These are phyloP conservation scores for Saccharomyces hybrid DNA, from an alignment of 1,139 yeast genomes.

Conservation along the genomic window DNA sequence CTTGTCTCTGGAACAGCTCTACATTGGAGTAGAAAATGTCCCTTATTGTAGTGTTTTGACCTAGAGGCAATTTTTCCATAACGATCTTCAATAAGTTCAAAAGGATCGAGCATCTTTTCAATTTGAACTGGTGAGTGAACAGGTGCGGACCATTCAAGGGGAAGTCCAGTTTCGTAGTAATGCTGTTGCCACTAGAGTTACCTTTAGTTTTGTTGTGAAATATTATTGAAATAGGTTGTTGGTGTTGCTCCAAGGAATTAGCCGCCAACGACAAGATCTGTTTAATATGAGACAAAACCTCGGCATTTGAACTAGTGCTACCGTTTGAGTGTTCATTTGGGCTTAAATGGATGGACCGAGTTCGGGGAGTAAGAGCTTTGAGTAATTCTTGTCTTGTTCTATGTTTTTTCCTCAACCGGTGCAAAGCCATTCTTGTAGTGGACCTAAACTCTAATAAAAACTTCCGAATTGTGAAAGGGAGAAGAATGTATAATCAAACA, in stretches of 20 bases:
- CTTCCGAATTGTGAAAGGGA: not conserved
- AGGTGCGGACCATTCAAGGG: not conserved
- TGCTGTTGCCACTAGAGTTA: constrained; percentile 2
- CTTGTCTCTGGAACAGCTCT: constrained; percentile 25
- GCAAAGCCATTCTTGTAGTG: not conserved
- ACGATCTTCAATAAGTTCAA: constrained; percentile 16
- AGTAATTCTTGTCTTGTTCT: not conserved
- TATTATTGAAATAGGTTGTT: constrained; percentile 8
- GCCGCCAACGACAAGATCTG: constrained; percentile 8
- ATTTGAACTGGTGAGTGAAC: not conserved
- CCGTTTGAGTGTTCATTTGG: not conserved
- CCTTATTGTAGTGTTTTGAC: constrained; percentile 25
- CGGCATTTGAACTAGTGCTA: not conserved
- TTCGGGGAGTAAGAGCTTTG: not conserved
- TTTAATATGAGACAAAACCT: constrained; percentile 8
- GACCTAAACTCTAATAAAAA: not conserved
- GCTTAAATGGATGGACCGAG: not conserved
- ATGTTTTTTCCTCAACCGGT: not conserved
- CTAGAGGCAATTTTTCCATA: constrained; percentile 4
- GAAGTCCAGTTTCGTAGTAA: constrained; percentile 2
- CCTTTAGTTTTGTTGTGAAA: constrained; percentile 2
- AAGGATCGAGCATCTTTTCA: constrained; percentile 14
- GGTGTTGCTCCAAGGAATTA: constrained; percentile 10
- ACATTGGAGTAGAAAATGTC: constrained; percentile 33
- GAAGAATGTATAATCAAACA: not conserved